Evolutionary conservation across 441 rosid genomes (phyloP), one percentile per base, ranked within the genome.

Genomic region (Eruca vesicaria): DNA sequence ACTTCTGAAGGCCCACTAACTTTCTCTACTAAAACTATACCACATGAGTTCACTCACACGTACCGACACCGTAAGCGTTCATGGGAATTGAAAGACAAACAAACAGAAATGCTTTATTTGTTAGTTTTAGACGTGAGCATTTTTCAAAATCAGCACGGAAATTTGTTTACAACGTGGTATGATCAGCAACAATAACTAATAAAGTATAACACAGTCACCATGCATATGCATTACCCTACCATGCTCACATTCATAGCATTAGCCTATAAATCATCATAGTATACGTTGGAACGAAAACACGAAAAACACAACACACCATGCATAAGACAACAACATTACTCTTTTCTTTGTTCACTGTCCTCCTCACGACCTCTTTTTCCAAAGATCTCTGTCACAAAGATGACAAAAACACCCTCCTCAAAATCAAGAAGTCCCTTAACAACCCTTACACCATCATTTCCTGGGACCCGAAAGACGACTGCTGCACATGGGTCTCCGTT

Each of bases 401-500:
- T 20, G 89, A 86, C 83, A 82, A 82, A 59, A 81, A 53, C 1
- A 79, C 81, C 20, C 86, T 86, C 35, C 72, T 84, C 67, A 19
- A 75, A 16, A 81, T 86, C 77, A 80, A 86, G 70, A 28, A 76
- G 35, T 68, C 83, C 32, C 73, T 86, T 14, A 64, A 73, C 80
- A 50, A 84, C 74, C 90, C 94, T 53, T 89, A 86, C 80, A 53
- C 66, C 50, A 75, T 89, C 19, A 75, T 85, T 41, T 78, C 96
- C 0, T 91, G 96, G 98, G 63, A 73, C 9, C 82, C 88, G 3
- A 74, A 82, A 63, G 7, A 7, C 1, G 94, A 88, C 69, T 91
- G 98, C 80, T 91, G 97, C 70, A 90, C 45, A 1, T 93, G 97
- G 97, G 79, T 81, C 73, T 74, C 76, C 18, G 86, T 91, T 5